Conservation (phyloP, 768 basidiomycete species). For the Podaxis sp. region DNA sequence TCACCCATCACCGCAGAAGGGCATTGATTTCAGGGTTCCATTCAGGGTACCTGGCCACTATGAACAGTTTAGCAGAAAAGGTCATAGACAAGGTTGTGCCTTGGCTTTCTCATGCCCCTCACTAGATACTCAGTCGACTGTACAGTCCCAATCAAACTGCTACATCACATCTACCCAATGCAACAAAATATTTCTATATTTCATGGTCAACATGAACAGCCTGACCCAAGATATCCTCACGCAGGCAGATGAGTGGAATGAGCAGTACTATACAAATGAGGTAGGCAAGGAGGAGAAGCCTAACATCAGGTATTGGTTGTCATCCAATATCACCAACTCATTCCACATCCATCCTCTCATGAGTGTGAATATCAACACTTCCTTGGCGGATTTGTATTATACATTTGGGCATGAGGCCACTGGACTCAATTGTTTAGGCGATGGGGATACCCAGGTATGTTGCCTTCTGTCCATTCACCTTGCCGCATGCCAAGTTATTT, state of each 20-base stretch:
- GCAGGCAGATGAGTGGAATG: conserved; percentile 63
- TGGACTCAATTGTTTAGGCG: conserved; percentile 91
- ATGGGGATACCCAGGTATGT: conserved; percentile 91
- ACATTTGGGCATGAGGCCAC: conserved; percentile 88
- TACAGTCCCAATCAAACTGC: conserved; percentile 81
- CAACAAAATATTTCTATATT: conserved; percentile 18
- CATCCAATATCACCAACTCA: conserved; percentile 95
- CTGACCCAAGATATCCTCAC: conserved; percentile 63
- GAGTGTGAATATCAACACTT: conserved; percentile 97
- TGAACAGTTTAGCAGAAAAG: conserved; percentile 69
- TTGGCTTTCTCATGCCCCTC: not conserved
- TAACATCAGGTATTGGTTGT: conserved; percentile 90
- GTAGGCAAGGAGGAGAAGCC: conserved; percentile 77
- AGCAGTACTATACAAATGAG: conserved; percentile 72
- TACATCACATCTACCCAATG: conserved; percentile 66
- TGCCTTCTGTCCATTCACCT: not conserved
- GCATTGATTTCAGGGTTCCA: conserved; percentile 86
- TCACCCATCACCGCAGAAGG: conserved; percentile 46
- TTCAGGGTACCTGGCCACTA: conserved; percentile 80
- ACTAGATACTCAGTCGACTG: not conserved
- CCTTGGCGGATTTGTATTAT: conserved; percentile 86
- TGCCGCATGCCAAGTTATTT: too few relatives aligned
- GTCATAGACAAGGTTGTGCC: conserved; percentile 73
- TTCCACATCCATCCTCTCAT: conserved; percentile 97
- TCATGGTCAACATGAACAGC: conserved; percentile 47